Evolutionary conservation across 2,329 filamentous ascomycete species (phyloP), one percentile per base, ranked within the genome.

Genomic region (Cytospora schulzeri): DNA sequence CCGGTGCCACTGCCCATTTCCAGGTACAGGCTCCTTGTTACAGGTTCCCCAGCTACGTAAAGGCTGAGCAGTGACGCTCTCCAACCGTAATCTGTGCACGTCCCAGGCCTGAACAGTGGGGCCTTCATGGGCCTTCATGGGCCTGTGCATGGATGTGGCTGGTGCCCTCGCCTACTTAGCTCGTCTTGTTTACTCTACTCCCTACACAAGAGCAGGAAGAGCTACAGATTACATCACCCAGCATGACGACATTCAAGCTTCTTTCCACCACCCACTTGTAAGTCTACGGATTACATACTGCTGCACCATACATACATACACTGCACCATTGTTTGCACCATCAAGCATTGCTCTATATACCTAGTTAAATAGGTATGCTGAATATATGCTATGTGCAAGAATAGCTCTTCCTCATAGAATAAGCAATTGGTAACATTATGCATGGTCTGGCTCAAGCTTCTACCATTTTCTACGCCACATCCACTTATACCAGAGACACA

Each of bases 51-150:
- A 48, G n/a, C 41, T 48, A 48, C 41, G 41, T 48, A 48, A 48
- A 48, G n/a, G 22, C 24, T 31, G 38, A 58, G 24, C 56, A 50
- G 56, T 58, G 56, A 58, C 56, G 56, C 56, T 50, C 19, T 53
- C n/a, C 45, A 50, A 3, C 33, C 17, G 60, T 57, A 57, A 51
- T 57, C 41, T 28, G 59, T 57, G 53, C 53, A 48, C 53, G 29
- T 24, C 35, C 53, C 31, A 17, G 29, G 22, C 11, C 45, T 22
- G 33, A n/a, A 33, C 29, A 33, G 52, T 55, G 51, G 51, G 51
- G 52, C 35, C 33, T 14, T 35, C 31, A 33, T 35, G 33, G 33
- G 41, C 48, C 24, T 29, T n/a, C 52, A 41, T 63, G 31, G 48
- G 31, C 57, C 19, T n/a, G 38, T 48, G 19, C 41, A 48, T 48